phyloP scores from a whole-genome alignment of 2,329 filamentous ascomycete species.

The Pseudogymnoascus sp. region DNA sequence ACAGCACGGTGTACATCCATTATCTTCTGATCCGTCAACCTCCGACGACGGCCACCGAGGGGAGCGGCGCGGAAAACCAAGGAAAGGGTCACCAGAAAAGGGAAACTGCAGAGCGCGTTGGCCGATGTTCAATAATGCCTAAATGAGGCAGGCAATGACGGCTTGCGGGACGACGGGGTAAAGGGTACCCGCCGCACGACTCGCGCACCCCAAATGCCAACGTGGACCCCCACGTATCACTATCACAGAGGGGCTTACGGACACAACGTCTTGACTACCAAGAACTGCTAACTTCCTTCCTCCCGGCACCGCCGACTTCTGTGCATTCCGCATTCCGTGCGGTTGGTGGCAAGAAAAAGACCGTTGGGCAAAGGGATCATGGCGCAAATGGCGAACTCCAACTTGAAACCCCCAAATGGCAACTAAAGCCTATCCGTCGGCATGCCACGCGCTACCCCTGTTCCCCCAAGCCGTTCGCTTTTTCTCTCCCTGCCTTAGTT shows the following conservation, averaged over 20 bases:
- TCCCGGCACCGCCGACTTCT: not conserved
- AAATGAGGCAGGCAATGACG: constrained; percentile 2
- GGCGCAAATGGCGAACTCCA: not conserved
- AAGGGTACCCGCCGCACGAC: not conserved
- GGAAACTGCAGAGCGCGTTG: not conserved
- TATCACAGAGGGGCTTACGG: not conserved
- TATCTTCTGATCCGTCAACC: not conserved
- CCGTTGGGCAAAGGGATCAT: not conserved
- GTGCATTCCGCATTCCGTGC: not conserved
- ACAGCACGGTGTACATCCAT: not conserved
- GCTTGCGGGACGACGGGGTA: not conserved
- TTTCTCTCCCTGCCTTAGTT: not conserved
- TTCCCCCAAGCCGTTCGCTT: not conserved
- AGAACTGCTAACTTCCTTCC: not conserved
- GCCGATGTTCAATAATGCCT: not conserved
- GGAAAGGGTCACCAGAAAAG: no score
- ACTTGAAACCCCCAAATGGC: constrained; percentile 1
- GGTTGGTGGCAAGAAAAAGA: not conserved
- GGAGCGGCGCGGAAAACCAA: not conserved
- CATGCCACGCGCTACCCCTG: not conserved
- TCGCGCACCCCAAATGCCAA: not conserved
- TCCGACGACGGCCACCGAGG: not conserved
- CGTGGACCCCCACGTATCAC: not conserved
- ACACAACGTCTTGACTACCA: not conserved
- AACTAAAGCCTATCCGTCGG: constrained; percentile 1